Evolutionary conservation across 1,139 yeast genomes (phyloP).

Genomic region (Diutina sp.): DNA sequence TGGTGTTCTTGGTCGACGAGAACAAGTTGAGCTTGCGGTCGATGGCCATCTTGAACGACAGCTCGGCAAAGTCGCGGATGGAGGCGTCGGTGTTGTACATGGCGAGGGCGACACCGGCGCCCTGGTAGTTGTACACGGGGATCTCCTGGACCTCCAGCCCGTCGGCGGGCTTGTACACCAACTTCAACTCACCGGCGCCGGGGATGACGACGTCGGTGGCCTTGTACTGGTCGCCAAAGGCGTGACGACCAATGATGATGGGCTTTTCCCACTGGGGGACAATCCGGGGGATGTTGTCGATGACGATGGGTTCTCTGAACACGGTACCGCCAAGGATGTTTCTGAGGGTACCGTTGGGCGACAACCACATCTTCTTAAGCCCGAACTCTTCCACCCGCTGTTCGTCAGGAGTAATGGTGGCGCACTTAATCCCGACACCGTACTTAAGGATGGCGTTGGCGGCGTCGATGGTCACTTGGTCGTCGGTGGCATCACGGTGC

Average conservation of each 20-base stretch:
- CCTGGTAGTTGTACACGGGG: conserved; percentile 61
- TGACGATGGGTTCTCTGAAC: conserved; percentile 91
- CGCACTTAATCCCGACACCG: conserved; percentile 93
- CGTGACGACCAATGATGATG: conserved; percentile 93
- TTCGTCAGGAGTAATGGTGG: conserved; percentile 98
- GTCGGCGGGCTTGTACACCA: conserved; percentile 69
- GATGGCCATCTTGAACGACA: conserved; percentile 83
- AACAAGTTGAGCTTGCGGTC: conserved; percentile 67
- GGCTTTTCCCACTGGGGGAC: conserved; percentile 94
- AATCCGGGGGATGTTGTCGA: conserved; percentile 76
- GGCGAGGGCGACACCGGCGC: conserved; percentile 77
- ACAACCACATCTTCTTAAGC: conserved; percentile 92
- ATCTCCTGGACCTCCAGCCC: conserved; percentile 41
- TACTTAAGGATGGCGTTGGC: conserved; percentile 82
- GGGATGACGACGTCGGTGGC: conserved; percentile 79
- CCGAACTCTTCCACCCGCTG: conserved; percentile 83
- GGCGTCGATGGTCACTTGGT: conserved; percentile 78
- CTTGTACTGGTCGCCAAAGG: conserved; percentile 93
- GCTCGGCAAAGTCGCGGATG: conserved; percentile 78
- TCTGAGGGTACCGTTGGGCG: conserved; percentile 95
- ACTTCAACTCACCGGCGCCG: conserved; percentile 64
- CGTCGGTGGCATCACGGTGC: conserved; percentile 78
- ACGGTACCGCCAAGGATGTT: conserved; percentile 93
- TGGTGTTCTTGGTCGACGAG: conserved; percentile 87
- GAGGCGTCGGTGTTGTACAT: conserved; percentile 96